Percentiles rank a stretch among this genome's conserved stretches.
These are phyloP conservation scores for Botryotinia globosa DNA, from an alignment of 2,329 filamentous ascomycete genomes.

Conservation along the genomic window DNA sequence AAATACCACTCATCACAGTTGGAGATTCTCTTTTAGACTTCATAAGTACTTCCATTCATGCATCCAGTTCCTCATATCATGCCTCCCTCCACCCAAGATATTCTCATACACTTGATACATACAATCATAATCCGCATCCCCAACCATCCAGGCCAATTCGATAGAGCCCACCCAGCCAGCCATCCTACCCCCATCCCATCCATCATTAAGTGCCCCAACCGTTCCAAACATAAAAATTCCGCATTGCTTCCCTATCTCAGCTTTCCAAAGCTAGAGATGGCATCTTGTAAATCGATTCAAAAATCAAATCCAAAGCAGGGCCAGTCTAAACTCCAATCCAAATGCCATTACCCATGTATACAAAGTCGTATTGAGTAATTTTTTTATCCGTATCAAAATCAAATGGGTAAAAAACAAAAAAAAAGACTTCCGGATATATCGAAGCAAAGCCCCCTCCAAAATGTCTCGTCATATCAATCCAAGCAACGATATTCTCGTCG, in stretches of 20 bases:
- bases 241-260: neutral
- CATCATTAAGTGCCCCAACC: constrained; percentile 13
- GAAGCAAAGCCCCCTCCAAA: constrained; percentile 1
- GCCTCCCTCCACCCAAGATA: neutral
- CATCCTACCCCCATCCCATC: neutral
- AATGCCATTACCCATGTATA: constrained; percentile 18
- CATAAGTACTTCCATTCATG: neutral
- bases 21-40: neutral
- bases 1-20: neutral
- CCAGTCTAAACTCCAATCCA: constrained; percentile 11
- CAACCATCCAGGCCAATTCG: neutral
- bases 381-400: constrained; percentile 13
- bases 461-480: constrained; percentile 13
- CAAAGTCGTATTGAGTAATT: constrained; percentile 15
- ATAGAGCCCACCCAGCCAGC: constrained; percentile 8
- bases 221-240: constrained; percentile 5
- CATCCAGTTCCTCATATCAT: constrained; percentile 9
- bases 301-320: constrained; percentile 1
- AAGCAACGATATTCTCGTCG: constrained; percentile 14
- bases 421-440: constrained; percentile 1
- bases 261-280: neutral
- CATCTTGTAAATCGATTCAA: neutral
- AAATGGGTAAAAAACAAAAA: neutral
- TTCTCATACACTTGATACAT: constrained; percentile 10
- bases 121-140: neutral